A percentile compares a stretch with the other conserved stretches of the same genome.
Evolutionary conservation across 768 basidiomycete genomes (phyloP).

Genomic region (Brasilioporus rufonigricans): DNA sequence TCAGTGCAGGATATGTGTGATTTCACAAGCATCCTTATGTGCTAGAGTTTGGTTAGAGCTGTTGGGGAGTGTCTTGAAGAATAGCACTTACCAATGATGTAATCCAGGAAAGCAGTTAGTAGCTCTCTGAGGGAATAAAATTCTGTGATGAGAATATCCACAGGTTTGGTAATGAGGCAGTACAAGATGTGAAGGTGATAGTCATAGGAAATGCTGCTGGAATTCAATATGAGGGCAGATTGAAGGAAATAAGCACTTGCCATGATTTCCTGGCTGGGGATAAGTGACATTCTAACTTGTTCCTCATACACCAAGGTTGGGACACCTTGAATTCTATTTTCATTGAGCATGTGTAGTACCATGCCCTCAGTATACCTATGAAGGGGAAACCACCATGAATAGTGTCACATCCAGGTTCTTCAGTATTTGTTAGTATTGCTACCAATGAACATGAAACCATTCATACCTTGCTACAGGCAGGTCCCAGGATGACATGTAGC

Average conservation of each 20-base stretch:
- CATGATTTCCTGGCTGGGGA: neutral
- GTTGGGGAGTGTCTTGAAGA: no score
- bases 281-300: neutral
- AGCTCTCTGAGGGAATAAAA: neutral
- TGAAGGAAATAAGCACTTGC: neutral
- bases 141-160: neutral
- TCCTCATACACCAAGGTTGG: neutral
- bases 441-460: no score
- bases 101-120: no score
- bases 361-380: neutral
- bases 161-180: neutral
- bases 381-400: no score
- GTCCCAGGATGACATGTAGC: no score
- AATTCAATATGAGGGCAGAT: neutral
- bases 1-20: neutral
- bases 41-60: no score
- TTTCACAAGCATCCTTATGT: neutral
- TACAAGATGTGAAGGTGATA: neutral
- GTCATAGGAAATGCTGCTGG: neutral
- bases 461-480: no score
- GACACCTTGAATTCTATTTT: neutral
- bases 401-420: no score
- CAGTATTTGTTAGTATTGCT: no score
- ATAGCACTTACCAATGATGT: no score
- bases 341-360: neutral